phyloP scores from a whole-genome alignment of 371 early-diverging fungal species.

The Gilbertella persicaria region DNA sequence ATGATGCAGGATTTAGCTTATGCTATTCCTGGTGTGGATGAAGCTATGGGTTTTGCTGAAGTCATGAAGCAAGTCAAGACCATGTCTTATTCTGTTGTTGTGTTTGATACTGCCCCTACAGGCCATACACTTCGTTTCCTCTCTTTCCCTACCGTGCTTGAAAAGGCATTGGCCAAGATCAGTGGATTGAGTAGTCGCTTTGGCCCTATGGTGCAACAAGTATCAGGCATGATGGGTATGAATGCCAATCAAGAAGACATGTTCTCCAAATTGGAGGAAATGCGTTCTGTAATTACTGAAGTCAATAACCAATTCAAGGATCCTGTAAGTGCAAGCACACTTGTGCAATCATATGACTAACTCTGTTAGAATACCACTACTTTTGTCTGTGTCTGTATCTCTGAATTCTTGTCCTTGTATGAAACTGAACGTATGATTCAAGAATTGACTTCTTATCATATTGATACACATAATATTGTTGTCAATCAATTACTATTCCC shows the following conservation, averaged over 20 bases:
- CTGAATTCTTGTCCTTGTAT: slow-evolving; percentile 98
- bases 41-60: slow-evolving; percentile 99
- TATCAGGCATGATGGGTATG: slow-evolving; percentile 96
- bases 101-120: slow-evolving; percentile 99
- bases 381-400: slow-evolving; percentile 98
- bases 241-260: slow-evolving; percentile 91
- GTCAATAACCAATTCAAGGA: slow-evolving; percentile 97
- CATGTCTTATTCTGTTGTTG: slow-evolving; percentile 97
- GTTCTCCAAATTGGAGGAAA: slow-evolving; percentile 91
- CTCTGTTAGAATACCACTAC: slow-evolving; percentile 86
- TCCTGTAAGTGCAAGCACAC: slow-evolving; percentile 63
- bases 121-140: slow-evolving; percentile 99
- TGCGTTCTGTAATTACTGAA: slow-evolving; percentile 93
- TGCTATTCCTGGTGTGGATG: slow-evolving; percentile 98
- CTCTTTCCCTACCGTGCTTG: slow-evolving; percentile 94
- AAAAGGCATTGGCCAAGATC: slow-evolving; percentile 95
- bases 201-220: slow-evolving; percentile 94
- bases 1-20: slow-evolving; percentile 96
- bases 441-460: slow-evolving; percentile 93
- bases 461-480: slow-evolving; percentile 98
- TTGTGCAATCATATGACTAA: no score
- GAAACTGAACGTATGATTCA: slow-evolving; percentile 99
- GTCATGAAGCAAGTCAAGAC: slow-evolving; percentile 99
- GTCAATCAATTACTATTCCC: slow-evolving; percentile 98
- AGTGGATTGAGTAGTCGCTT: slow-evolving; percentile 89